Evolutionary conservation across 140 eudicot genomes (phyloP).

Genomic region (Oenanthe javanica): DNA sequence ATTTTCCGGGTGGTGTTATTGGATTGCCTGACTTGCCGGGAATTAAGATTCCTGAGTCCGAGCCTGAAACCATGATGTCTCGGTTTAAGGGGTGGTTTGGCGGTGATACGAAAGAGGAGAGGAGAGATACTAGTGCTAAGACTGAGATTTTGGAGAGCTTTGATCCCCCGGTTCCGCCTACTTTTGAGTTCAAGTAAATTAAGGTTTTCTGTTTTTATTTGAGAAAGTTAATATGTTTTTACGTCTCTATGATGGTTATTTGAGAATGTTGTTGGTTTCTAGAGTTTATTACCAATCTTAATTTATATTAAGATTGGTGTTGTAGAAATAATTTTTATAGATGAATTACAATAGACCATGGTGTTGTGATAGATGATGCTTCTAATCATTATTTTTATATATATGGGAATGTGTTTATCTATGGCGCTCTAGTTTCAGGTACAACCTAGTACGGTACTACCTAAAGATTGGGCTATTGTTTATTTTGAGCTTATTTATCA

Average conservation of each 20-base stretch:
- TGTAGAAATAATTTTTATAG: background rate
- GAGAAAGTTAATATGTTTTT: too few relatives aligned
- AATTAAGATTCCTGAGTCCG: background rate
- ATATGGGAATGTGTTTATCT: too few relatives aligned
- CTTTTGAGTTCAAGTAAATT: slow-evolving; percentile 15
- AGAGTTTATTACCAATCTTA: background rate
- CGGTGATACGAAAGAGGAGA: slow-evolving; percentile 9
- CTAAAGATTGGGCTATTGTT: too few relatives aligned
- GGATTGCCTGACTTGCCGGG: background rate
- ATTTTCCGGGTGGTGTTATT: background rate
- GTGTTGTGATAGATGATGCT: background rate
- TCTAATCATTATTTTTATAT: too few relatives aligned
- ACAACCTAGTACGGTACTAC: too few relatives aligned
- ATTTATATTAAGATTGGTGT: background rate
- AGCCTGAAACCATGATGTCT: background rate
- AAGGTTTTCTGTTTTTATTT: background rate
- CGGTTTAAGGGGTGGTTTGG: slow-evolving; percentile 15
- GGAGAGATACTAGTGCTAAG: background rate
- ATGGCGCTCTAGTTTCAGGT: too few relatives aligned
- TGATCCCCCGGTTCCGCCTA: slow-evolving; percentile 14
- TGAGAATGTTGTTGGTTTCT: too few relatives aligned
- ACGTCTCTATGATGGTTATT: background rate
- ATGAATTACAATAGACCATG: background rate
- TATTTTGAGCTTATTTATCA: too few relatives aligned
- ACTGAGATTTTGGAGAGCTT: slow-evolving; percentile 20